Percentiles rank a stretch among this genome's conserved stretches.
Conservation (phyloP, 148 eudicot species). For the Tetragonia tetragonoides region DNA sequence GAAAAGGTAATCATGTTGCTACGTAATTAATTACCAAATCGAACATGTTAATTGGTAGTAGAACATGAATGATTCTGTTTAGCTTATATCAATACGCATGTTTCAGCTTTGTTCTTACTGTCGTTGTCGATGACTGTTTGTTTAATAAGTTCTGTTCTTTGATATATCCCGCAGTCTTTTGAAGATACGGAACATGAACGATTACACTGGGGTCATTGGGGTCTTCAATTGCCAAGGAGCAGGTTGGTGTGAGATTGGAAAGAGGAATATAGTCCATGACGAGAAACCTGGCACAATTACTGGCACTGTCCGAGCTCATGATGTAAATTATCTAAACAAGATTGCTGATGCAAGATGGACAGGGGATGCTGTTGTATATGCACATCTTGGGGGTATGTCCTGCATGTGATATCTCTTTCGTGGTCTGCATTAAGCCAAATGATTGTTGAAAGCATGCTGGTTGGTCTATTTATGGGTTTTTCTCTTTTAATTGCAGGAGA, state of each 20-base stretch:
- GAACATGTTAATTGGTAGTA: neutral
- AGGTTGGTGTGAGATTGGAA: conserved; percentile 82
- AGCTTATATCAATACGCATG: neutral
- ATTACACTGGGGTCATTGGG: conserved; percentile 74
- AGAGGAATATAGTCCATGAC: conserved; percentile 73
- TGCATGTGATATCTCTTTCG: neutral
- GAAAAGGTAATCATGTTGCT: conserved; percentile 42
- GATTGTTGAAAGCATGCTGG: neutral
- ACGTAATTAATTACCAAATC: neutral
- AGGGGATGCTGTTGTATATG: conserved; percentile 62
- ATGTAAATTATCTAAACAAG: conserved; percentile 58
- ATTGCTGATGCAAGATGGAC: conserved; percentile 52
- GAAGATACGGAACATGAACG: conserved; percentile 88
- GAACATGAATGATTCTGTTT: neutral
- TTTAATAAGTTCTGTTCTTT: neutral
- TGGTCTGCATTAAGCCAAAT: neutral
- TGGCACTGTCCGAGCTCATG: conserved; percentile 53
- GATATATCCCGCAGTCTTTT: conserved; percentile 44
- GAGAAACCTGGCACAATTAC: conserved; percentile 58
- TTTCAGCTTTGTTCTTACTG: neutral
- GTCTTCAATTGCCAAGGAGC: conserved; percentile 96
- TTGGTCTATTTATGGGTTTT: neutral
- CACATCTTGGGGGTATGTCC: conserved; percentile 53
- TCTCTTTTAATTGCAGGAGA: conserved; percentile 45
- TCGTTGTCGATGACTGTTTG: neutral